phyloP scores from a whole-genome alignment of 768 basidiomycete genomes.

The Agaricus sinodeliciosus region DNA sequence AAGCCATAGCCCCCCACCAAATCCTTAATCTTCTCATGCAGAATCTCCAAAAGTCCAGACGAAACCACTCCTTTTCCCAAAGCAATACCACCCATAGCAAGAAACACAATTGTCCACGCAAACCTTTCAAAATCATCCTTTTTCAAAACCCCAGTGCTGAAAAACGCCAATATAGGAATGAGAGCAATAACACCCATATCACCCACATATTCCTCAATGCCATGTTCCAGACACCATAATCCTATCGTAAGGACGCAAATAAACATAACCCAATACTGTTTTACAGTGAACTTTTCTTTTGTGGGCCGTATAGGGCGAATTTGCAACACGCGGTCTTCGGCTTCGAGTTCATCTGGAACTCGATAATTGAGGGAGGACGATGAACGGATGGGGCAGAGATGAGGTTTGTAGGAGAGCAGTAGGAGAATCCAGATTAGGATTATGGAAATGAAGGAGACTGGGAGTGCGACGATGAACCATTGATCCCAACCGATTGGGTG shows the following conservation, averaged over 20 bases:
- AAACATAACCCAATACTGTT: conserved; percentile 86
- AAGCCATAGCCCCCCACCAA: conserved; percentile 57
- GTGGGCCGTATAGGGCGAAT: conserved; percentile 83
- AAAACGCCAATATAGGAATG: conserved; percentile 89
- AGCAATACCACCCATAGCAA: conserved; percentile 97
- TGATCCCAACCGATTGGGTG: conserved; percentile 78
- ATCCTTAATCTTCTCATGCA: conserved; percentile 57
- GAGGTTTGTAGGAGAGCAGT: conserved; percentile 73
- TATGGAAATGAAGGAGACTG: conserved; percentile 83
- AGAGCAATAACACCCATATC: conserved; percentile 99
- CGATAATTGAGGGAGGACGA: too few species aligned
- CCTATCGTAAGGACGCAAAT: conserved; percentile 82
- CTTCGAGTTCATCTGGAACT: conserved; percentile 21
- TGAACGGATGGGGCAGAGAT: conserved; percentile 39
- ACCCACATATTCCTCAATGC: conserved; percentile 69
- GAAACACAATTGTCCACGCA: conserved; percentile 90
- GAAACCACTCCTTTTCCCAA: conserved; percentile 90
- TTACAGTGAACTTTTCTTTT: conserved; percentile 70
- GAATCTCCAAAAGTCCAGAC: conserved; percentile 78
- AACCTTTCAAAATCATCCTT: conserved; percentile 98
- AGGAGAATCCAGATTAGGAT: conserved; percentile 90
- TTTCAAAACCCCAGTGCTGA: conserved; percentile 86
- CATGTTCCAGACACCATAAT: conserved; percentile 85
- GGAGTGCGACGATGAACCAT: conserved; percentile 93
- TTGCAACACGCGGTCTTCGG: conserved; percentile 62